Percentiles rank a stretch among this genome's conserved stretches.
Evolutionary conservation across 2,329 filamentous ascomycete species (phyloP).

Genomic region (Aspergillus alliaceus): DNA sequence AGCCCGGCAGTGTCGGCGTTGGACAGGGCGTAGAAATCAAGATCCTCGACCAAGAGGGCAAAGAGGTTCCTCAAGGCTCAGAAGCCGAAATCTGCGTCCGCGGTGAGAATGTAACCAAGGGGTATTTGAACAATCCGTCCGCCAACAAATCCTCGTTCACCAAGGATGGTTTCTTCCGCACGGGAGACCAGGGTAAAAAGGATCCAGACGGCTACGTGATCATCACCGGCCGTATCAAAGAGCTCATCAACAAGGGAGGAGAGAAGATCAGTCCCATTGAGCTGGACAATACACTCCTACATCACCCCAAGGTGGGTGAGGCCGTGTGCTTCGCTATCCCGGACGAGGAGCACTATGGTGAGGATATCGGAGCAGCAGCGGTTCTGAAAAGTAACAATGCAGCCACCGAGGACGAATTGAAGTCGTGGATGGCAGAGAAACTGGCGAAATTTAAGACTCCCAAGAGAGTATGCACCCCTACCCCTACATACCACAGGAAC

Average conservation of each 20-base stretch:
- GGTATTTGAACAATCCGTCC: conserved; percentile 78
- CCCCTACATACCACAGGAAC: conserved; percentile 6
- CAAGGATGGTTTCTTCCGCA: conserved; percentile 77
- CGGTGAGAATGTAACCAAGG: conserved; percentile 79
- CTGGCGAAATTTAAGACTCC: conserved; percentile 83
- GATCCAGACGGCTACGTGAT: conserved; percentile 79
- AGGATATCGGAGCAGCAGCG: conserved; percentile 76
- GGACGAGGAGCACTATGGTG: conserved; percentile 73
- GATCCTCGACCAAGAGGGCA: conserved; percentile 70
- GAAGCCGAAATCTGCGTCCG: conserved; percentile 82
- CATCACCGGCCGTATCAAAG: conserved; percentile 91
- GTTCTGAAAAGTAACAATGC: conserved; percentile 67
- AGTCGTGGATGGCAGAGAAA: conserved; percentile 66
- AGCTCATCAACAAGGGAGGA: conserved; percentile 84
- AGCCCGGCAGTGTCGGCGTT: conserved; percentile 78
- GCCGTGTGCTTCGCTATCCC: conserved; percentile 82
- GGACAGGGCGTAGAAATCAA: conserved; percentile 80
- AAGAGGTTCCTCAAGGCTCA: conserved; percentile 65
- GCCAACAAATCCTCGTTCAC: conserved; percentile 77
- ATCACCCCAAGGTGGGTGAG: conserved; percentile 71
- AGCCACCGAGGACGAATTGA: conserved; percentile 61
- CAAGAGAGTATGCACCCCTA: conserved; percentile 63
- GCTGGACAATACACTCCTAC: conserved; percentile 77
- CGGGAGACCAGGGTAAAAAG: conserved; percentile 80
- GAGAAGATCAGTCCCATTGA: conserved; percentile 90